These are phyloP conservation scores for Pleurotus salmoneostramineus DNA, from an alignment of 768 basidiomycete species.

Conservation along the genomic window DNA sequence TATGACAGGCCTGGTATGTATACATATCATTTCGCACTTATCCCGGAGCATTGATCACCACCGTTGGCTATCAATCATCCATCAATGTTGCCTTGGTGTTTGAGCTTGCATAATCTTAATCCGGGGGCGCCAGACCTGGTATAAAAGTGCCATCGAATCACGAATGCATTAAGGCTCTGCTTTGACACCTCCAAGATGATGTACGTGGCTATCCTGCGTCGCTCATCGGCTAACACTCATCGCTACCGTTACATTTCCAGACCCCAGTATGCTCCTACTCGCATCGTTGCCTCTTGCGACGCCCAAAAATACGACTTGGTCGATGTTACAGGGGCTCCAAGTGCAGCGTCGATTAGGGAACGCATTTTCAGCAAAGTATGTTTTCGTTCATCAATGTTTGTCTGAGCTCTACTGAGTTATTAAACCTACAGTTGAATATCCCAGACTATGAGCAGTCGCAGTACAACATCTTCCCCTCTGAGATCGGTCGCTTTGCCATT, in stretches of 20 bases:
- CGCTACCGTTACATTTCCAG: background rate
- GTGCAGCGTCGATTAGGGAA: constrained; percentile 41
- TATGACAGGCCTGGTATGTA: background rate
- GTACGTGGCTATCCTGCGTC: background rate
- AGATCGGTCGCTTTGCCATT: constrained; percentile 41
- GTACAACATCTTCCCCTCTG: constrained; percentile 45
- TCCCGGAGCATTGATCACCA: constrained; percentile 6
- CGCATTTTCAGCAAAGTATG: constrained; percentile 41
- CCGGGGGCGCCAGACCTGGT: background rate
- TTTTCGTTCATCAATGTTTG: background rate
- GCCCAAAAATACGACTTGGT: constrained; percentile 47
- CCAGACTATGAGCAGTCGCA: constrained; percentile 32
- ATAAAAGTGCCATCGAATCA: background rate
- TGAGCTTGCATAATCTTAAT: constrained; percentile 5
- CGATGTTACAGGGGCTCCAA: constrained; percentile 41
- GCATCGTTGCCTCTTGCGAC: constrained; percentile 45
- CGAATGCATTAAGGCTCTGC: background rate
- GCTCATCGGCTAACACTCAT: background rate
- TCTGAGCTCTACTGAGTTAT: background rate
- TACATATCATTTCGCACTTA: background rate
- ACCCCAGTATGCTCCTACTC: constrained; percentile 23
- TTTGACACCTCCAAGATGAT: constrained; percentile 1
- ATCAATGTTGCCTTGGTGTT: constrained; percentile 6
- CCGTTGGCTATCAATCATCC: constrained; percentile 7
- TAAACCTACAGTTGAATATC: constrained; percentile 32